A percentile compares a stretch with the other conserved stretches of the same genome.
Conservation (phyloP, 805 yeast genomes). For the Geotrichum ghanense region DNA sequence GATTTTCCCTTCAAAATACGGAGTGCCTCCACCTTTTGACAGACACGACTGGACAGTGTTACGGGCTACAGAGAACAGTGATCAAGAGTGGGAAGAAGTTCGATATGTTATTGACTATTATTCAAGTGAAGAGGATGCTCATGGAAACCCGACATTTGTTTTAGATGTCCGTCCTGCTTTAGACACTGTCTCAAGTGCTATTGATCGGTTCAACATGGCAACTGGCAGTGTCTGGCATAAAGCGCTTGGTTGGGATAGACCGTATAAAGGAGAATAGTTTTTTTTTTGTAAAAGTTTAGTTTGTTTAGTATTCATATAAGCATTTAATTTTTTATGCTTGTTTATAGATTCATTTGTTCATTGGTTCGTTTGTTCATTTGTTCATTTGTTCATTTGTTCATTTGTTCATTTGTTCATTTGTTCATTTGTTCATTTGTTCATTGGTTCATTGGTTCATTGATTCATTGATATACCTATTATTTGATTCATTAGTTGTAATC, state of each 20-base stretch:
- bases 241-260: conserved; percentile 47
- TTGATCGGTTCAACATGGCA: conserved; percentile 64
- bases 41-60: conserved; percentile 98
- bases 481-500: too few species aligned
- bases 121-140: conserved; percentile 80
- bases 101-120: conserved; percentile 94
- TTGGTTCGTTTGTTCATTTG: too few species aligned
- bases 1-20: conserved; percentile 61
- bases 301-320: too few species aligned
- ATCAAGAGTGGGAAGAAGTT: conserved; percentile 50
- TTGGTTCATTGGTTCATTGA: too few species aligned
- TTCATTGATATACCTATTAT: too few species aligned
- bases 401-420: too few species aligned
- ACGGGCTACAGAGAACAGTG: conserved; percentile 35
- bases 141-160: conserved; percentile 82
- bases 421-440: too few species aligned
- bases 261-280: neutral
- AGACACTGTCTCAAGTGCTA: conserved; percentile 51
- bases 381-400: too few species aligned
- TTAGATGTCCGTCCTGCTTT: conserved; percentile 94
- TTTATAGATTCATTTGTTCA: too few species aligned
- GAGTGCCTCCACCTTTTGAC: conserved; percentile 83
- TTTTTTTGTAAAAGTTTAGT: too few species aligned
- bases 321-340: too few species aligned
- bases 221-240: conserved; percentile 52